These are phyloP conservation scores for Acanthochlamys bracteata DNA, from an alignment of 106 monocot species.

Conservation along the genomic window DNA sequence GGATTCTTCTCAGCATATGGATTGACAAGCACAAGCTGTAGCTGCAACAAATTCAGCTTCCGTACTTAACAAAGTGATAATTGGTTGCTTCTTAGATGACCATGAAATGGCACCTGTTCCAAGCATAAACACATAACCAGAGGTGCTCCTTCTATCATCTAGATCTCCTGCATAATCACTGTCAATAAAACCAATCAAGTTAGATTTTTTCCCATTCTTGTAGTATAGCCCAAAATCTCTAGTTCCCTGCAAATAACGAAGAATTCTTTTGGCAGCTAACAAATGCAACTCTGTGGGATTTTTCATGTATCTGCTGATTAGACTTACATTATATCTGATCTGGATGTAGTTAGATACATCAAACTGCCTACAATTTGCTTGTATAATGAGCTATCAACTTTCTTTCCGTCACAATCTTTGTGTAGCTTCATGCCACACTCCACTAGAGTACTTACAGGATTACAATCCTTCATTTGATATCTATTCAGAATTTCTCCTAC, in stretches of 20 bases:
- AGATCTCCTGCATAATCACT: neutral
- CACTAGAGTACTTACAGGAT: constrained; percentile 2
- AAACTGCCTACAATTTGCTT: constrained; percentile 13
- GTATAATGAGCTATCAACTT: constrained; percentile 10
- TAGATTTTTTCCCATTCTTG: constrained; percentile 9
- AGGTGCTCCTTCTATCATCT: neutral
- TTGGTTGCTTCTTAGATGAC: neutral
- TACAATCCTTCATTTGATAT: constrained; percentile 10
- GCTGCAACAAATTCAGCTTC: constrained; percentile 2
- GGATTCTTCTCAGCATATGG: neutral
- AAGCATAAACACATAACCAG: neutral
- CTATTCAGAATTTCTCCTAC: neutral
- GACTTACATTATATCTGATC: constrained; percentile 9
- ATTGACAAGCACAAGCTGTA: neutral
- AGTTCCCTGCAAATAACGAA: constrained; percentile 12
- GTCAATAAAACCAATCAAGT: constrained; percentile 14
- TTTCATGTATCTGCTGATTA: constrained; percentile 6
- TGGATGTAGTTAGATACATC: constrained; percentile 14
- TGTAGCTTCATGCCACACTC: constrained; percentile 1
- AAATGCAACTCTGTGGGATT: constrained; percentile 2
- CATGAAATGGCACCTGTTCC: neutral
- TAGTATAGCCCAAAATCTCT: constrained; percentile 14
- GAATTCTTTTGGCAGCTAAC: constrained; percentile 13
- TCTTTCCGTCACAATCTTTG: neutral
- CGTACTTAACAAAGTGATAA: neutral